Base-by-base conservation (phyloP, 495 filamentous ascomycete genomes). In the Annulohypoxylon nitens region DNA sequence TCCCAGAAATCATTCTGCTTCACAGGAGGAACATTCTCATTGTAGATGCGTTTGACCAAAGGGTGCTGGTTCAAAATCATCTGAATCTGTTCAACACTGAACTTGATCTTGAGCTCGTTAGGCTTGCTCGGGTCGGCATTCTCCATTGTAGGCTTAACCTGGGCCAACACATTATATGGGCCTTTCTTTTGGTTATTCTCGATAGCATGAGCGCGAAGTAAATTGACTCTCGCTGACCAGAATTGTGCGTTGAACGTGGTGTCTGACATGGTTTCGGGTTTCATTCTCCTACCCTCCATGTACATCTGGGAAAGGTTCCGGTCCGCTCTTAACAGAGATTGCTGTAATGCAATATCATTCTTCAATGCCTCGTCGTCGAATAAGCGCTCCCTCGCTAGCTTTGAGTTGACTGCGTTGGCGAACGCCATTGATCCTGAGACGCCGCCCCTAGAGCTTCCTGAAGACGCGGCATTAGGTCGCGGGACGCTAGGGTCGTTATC, bases 61-160 rank as follows among this genome's bases (percentile, higher is more conserved):
- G 96, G 93, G 80, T 99, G 94, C 78, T 98, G 95, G 54, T 88
- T 88, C 79, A 99, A 95, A 63, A 99, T 96, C 66, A 97, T 87
- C 76, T 93, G 90, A 63, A 98, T 93, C 78, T 98, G 95, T 81
- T 98, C 96, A 68, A 93, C 91, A 76, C 88, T 94, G 57, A 99
- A 90, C 77, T 91, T 94, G 71, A 99, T 83, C 79, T 91, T 93
- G 10, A 89, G 86, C 63, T 90, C 88, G 61, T 90, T 91, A 26
- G 75, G 71, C 23, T 76, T 73, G 11, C 71, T 67, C 10, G 77
- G 77, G 65, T 78, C 77, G 10, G 68, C 63, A 39, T 66, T 75
- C 63, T 93, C 92, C 4, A 90, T 87, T 30, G 89, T 88, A 11
- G 93, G 91, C 80, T 95, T 97, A 62, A 99, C 88, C n/a, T 90